These are phyloP conservation scores for Neurospora sp. DNA, from an alignment of 495 filamentous ascomycete species.

Conservation along the genomic window DNA sequence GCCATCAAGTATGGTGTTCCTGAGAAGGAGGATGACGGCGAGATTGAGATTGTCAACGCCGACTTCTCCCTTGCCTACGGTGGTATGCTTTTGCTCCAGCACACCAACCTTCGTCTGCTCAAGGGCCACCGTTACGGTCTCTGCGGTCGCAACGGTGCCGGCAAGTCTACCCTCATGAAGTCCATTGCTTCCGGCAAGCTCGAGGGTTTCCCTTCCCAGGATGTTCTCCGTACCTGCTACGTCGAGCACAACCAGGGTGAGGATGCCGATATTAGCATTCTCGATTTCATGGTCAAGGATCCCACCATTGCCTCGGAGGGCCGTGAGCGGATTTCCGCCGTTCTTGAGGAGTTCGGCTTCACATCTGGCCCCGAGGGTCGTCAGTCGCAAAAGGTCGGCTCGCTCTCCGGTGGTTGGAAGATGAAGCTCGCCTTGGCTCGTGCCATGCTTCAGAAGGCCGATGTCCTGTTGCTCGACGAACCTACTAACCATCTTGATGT, in stretches of 20 bases:
- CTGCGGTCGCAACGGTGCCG: conserved; percentile 91
- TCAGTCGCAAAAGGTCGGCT: conserved; percentile 80
- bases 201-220: conserved; percentile 89
- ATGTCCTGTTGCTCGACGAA: conserved; percentile 94
- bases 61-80: conserved; percentile 97
- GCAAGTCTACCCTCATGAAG: conserved; percentile 97
- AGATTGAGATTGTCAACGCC: conserved; percentile 91
- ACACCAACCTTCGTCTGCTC: conserved; percentile 87
- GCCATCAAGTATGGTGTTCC: conserved; percentile 79
- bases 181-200: conserved; percentile 92
- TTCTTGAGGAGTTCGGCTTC: conserved; percentile 88
- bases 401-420: conserved; percentile 98
- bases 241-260: conserved; percentile 99
- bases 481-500: conserved; percentile 98
- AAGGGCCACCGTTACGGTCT: conserved; percentile 97
- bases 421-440: conserved; percentile 98
- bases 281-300: conserved; percentile 83
- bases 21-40: conserved; percentile 70
- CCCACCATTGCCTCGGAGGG: conserved; percentile 67
- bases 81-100: conserved; percentile 93
- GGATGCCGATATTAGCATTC: conserved; percentile 88
- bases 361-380: conserved; percentile 79
- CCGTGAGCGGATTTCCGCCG: conserved; percentile 66
- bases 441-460: conserved; percentile 92
- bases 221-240: conserved; percentile 89